These are phyloP conservation scores for Porcisia hertigi DNA, from an alignment of 208 protist genomes.

Conservation along the genomic window DNA sequence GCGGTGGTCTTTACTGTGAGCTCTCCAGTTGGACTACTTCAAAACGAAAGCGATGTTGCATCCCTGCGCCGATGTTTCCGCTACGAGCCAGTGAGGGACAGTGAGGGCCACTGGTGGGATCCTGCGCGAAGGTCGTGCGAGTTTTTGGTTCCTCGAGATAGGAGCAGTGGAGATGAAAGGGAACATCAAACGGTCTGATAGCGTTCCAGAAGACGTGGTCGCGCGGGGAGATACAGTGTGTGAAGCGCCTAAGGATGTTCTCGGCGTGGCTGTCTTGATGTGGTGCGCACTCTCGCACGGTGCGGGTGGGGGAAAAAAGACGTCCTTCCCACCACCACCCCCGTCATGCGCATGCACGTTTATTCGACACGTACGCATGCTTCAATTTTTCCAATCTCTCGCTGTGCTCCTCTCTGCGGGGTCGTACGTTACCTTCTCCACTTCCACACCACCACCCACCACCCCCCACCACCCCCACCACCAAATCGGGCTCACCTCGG, in stretches of 20 bases:
- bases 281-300: background rate
- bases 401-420: too few relatives aligned
- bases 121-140: background rate
- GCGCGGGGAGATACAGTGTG: background rate
- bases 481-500: background rate
- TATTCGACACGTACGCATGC: background rate
- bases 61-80: background rate
- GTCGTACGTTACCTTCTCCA: too few relatives aligned
- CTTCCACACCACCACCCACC: background rate
- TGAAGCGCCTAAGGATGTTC: too few relatives aligned
- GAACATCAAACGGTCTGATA: background rate
- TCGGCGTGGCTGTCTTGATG: too few relatives aligned
- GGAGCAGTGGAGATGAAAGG: background rate
- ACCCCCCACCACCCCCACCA: background rate
- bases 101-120: background rate
- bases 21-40: background rate
- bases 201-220: background rate
- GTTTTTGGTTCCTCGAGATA: background rate
- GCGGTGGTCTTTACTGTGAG: background rate
- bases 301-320: background rate
- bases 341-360: background rate
- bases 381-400: background rate
- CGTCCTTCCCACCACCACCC: background rate
- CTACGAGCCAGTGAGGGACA: background rate
- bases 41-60: background rate